These are phyloP conservation scores for Juglanconis oblonga DNA, from an alignment of 2,329 filamentous ascomycete species.

Conservation along the genomic window DNA sequence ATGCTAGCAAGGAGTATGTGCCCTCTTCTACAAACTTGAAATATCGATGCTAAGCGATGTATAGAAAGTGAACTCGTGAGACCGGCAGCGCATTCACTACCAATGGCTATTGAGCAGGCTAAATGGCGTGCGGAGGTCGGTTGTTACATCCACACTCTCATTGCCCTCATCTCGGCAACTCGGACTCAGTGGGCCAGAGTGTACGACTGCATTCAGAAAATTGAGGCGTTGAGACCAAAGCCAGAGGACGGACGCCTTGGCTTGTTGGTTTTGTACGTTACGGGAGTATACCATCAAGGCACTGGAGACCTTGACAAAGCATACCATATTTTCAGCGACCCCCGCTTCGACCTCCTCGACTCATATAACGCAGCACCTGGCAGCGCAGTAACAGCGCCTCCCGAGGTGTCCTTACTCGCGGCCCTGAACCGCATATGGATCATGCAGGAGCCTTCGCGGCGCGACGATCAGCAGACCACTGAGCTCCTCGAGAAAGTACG, in stretches of 20 bases:
- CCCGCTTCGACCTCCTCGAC: slow-evolving; percentile 52
- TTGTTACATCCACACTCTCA: slow-evolving; percentile 68
- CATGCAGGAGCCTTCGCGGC: slow-evolving; percentile 59
- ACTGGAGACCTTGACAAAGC: slow-evolving; percentile 70
- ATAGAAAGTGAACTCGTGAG: slow-evolving; percentile 35
- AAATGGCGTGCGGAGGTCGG: slow-evolving; percentile 65
- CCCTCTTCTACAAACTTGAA: background rate
- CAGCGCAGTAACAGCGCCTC: slow-evolving; percentile 48
- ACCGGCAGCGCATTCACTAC: slow-evolving; percentile 34
- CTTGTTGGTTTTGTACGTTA: slow-evolving; percentile 66
- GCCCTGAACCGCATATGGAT: slow-evolving; percentile 70
- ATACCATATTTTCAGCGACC: slow-evolving; percentile 61
- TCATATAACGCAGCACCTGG: slow-evolving; percentile 32
- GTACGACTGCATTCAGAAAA: slow-evolving; percentile 51
- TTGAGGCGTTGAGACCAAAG: slow-evolving; percentile 42
- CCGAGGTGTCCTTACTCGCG: slow-evolving; percentile 65
- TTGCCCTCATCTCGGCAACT: slow-evolving; percentile 66
- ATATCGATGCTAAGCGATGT: background rate
- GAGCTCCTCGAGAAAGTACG: slow-evolving; percentile 64
- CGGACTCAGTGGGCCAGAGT: slow-evolving; percentile 69
- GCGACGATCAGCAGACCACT: slow-evolving; percentile 56
- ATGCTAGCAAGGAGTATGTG: slow-evolving; percentile 17
- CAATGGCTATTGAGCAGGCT: slow-evolving; percentile 54
- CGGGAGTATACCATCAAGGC: slow-evolving; percentile 73
- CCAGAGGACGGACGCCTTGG: slow-evolving; percentile 42